Percentiles rank a stretch among this genome's conserved stretches.
phyloP scores from a whole-genome alignment of 2,329 filamentous ascomycete species.

The Microdochium bolleyi region DNA sequence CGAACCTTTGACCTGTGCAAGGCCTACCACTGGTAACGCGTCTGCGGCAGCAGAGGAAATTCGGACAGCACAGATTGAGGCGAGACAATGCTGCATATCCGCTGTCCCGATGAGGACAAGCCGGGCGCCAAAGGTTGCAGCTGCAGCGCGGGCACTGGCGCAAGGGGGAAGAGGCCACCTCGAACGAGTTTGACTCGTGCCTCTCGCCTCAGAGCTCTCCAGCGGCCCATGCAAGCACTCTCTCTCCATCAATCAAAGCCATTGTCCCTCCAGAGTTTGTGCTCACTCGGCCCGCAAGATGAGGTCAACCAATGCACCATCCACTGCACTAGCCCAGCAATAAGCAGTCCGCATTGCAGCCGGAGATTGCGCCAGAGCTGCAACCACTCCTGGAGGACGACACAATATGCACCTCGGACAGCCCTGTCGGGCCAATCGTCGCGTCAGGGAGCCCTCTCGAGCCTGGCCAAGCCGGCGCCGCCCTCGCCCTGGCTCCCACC shows the following conservation, averaged over 20 bases:
- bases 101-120: neutral
- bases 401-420: conserved; percentile 1
- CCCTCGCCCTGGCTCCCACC: neutral
- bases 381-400: neutral
- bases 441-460: conserved; percentile 16
- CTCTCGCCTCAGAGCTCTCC: no score
- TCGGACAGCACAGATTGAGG: neutral
- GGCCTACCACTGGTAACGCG: neutral
- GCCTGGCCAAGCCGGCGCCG: conserved; percentile 6
- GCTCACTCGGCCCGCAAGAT: no score
- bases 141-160: neutral
- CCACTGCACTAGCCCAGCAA: neutral
- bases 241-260: neutral
- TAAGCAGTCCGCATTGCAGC: neutral
- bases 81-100: neutral
- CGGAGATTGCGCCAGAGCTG: neutral
- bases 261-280: neutral
- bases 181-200: no score
- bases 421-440: conserved; percentile 15
- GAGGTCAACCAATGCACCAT: no score
- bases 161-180: neutral
- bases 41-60: neutral
- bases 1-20: neutral
- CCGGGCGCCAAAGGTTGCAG: neutral
- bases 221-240: neutral